A percentile compares a stretch with the other conserved stretches of the same genome.
Conservation (phyloP, 257 asterid genomes). For the Penstemon newberryi region DNA sequence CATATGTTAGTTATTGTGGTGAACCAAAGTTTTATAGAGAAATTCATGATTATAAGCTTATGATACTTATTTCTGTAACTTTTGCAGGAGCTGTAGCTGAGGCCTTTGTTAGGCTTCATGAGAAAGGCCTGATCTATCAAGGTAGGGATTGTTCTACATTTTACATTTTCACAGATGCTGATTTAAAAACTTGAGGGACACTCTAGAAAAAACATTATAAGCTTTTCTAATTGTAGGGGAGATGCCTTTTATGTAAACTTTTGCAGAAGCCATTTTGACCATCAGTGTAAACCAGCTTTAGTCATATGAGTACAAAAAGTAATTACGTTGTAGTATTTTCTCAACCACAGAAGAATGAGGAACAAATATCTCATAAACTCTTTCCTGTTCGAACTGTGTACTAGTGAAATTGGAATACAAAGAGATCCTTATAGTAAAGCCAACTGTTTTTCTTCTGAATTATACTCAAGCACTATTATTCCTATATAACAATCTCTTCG, state of each 20-base stretch:
- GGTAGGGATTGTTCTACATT: constrained; percentile 44
- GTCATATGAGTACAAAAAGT: constrained; percentile 18
- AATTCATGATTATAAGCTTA: constrained; percentile 16
- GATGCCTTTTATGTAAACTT: neutral
- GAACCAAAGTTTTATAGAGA: constrained; percentile 4
- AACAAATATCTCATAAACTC: constrained; percentile 12
- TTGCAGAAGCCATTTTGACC: constrained; percentile 19
- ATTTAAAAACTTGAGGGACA: constrained; percentile 14
- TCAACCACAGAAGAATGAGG: constrained; percentile 8
- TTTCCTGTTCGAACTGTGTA: constrained; percentile 7
- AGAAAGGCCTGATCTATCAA: constrained; percentile 94
- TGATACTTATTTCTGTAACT: constrained; percentile 12
- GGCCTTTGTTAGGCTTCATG: constrained; percentile 95
- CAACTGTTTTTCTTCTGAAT: constrained; percentile 17
- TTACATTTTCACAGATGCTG: constrained; percentile 14
- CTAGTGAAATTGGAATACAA: neutral
- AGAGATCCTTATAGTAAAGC: constrained; percentile 7
- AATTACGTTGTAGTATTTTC: neutral
- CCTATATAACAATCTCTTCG: constrained; percentile 6
- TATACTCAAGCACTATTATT: constrained; percentile 6
- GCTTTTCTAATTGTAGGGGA: constrained; percentile 18
- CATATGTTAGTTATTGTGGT: constrained; percentile 19
- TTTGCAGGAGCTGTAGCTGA: constrained; percentile 88
- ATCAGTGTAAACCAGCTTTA: constrained; percentile 2
- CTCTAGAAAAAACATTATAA: constrained; percentile 10